Percentiles rank a stretch among this genome's conserved stretches.
phyloP scores from a whole-genome alignment of 768 basidiomycete species.

The Imleria badia region DNA sequence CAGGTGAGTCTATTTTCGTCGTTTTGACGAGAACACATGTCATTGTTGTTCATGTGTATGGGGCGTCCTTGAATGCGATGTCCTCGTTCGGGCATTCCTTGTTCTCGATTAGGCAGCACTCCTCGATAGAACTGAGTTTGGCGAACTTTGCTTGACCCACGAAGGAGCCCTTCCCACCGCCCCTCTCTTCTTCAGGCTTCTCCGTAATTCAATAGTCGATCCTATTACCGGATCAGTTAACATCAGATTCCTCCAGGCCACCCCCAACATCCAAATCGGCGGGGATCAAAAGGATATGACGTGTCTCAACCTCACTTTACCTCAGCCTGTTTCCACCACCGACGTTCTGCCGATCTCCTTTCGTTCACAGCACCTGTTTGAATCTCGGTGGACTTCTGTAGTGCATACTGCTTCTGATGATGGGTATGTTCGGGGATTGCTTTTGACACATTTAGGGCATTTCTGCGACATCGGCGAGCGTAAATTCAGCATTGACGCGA shows the following conservation, averaged over 20 bases:
- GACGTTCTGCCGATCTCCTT: not conserved
- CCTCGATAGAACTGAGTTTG: not conserved
- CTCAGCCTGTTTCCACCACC: not conserved
- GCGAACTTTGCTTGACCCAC: not conserved
- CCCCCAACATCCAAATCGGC: not conserved
- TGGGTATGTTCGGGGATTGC: not conserved
- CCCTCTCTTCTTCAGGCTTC: not conserved
- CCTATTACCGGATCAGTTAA: not conserved
- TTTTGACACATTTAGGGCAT: not conserved
- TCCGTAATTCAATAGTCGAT: not conserved
- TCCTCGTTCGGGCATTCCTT: not conserved
- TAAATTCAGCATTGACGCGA: not conserved
- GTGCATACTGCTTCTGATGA: not conserved
- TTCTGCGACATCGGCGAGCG: not conserved
- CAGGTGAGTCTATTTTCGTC: too few species aligned
- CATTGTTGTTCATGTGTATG: not conserved
- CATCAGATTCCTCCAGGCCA: not conserved
- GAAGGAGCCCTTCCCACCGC: not conserved
- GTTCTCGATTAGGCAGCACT: not conserved
- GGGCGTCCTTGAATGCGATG: not conserved
- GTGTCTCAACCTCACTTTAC: not conserved
- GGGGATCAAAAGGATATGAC: not conserved
- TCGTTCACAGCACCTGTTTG: not conserved
- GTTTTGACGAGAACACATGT: too few species aligned
- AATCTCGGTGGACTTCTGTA: not conserved